phyloP scores from a whole-genome alignment of 2,329 filamentous ascomycete genomes.

The Pezicula neosporulosa region DNA sequence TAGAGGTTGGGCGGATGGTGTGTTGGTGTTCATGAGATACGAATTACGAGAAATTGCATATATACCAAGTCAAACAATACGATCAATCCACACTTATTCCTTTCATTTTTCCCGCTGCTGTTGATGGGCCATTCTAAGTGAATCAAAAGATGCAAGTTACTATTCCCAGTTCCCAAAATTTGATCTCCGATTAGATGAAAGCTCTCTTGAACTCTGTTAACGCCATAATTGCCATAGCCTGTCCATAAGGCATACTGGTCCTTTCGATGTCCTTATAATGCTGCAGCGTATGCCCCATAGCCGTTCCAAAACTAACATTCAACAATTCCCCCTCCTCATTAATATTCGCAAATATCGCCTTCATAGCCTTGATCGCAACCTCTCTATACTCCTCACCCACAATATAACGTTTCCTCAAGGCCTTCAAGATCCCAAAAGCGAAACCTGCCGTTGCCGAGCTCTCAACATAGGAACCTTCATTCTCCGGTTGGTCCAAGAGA shows the following conservation, averaged over 20 bases:
- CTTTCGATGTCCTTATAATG: constrained; percentile 74
- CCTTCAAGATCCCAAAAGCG: constrained; percentile 76
- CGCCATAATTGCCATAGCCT: constrained; percentile 82
- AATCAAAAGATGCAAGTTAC: no score
- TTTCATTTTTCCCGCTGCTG: no score
- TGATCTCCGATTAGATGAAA: constrained; percentile 34
- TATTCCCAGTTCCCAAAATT: no score
- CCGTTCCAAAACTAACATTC: constrained; percentile 76
- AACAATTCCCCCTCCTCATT: constrained; percentile 65
- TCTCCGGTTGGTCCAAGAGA: constrained; percentile 62
- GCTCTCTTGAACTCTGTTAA: constrained; percentile 69
- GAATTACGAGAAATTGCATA: no score
- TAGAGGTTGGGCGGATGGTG: no score
- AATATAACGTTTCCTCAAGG: constrained; percentile 66
- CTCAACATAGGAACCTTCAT: constrained; percentile 70
- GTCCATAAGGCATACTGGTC: constrained; percentile 81
- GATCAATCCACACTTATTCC: no score
- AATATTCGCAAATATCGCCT: constrained; percentile 64
- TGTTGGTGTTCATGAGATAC: no score
- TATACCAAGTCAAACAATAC: no score
- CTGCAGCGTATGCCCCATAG: constrained; percentile 69
- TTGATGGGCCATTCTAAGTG: no score
- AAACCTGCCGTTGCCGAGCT: constrained; percentile 78
- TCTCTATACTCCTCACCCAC: constrained; percentile 52
- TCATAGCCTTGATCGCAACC: constrained; percentile 62